Conservation (phyloP, 306 rosid genomes). For the Acacia acuminata region DNA sequence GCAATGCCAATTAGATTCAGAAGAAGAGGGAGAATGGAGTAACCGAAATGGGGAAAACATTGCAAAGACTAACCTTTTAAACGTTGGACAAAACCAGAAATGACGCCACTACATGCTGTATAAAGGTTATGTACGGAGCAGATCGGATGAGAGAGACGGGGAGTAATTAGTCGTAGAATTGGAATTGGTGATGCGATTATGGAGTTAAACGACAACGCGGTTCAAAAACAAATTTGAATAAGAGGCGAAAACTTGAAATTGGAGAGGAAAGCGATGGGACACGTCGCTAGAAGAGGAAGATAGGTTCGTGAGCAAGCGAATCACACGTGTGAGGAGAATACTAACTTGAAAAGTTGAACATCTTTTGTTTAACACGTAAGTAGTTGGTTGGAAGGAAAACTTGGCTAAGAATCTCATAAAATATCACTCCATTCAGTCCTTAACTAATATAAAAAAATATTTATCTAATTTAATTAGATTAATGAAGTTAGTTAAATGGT, state of each 20-base stretch:
- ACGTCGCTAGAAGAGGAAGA: background rate
- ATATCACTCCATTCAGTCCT: too few relatives aligned
- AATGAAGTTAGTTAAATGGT: too few relatives aligned
- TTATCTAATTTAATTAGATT: too few relatives aligned
- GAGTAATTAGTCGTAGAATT: background rate
- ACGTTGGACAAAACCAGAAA: background rate
- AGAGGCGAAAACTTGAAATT: background rate
- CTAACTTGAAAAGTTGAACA: background rate
- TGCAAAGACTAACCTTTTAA: background rate
- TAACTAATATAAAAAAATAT: too few relatives aligned
- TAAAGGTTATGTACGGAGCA: background rate
- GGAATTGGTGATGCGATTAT: background rate
- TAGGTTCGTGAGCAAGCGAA: background rate
- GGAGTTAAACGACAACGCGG: background rate
- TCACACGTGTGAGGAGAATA: background rate
- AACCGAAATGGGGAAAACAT: background rate
- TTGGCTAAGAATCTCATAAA: background rate
- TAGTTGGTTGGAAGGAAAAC: background rate
- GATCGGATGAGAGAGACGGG: background rate
- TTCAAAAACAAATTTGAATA: background rate
- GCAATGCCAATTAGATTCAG: background rate
- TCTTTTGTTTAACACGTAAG: background rate
- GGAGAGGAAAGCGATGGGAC: background rate
- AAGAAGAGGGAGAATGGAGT: background rate
- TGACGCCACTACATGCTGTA: background rate